phyloP scores from a whole-genome alignment of 1,284 basidiomycete genomes.

The Sporisorium graminicola region DNA sequence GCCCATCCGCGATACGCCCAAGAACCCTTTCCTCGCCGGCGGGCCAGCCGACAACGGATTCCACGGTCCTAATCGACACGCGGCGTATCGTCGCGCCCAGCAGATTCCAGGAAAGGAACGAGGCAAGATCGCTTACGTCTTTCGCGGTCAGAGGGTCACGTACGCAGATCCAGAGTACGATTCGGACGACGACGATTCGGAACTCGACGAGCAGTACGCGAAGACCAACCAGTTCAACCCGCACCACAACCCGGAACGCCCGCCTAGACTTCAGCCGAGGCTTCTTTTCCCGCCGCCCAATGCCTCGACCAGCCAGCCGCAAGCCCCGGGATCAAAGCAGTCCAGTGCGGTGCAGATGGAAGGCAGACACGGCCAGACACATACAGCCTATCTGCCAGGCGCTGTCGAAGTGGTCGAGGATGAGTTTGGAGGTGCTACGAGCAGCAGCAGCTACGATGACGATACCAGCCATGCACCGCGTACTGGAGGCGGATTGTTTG shows the following conservation, averaged over 20 bases:
- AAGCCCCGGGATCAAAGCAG: background rate
- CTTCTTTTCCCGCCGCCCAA: constrained; percentile 48
- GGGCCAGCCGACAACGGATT: constrained; percentile 64
- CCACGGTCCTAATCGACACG: constrained; percentile 43
- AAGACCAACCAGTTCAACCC: constrained; percentile 35
- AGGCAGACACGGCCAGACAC: constrained; percentile 3
- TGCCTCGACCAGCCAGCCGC: background rate
- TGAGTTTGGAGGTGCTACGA: constrained; percentile 8
- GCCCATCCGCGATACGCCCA: constrained; percentile 60
- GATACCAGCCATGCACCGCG: constrained; percentile 3
- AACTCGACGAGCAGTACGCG: constrained; percentile 16
- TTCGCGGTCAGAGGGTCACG: constrained; percentile 55
- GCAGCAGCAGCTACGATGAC: constrained; percentile 19
- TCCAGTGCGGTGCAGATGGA: background rate
- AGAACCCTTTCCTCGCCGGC: constrained; percentile 66
- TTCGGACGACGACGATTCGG: constrained; percentile 51
- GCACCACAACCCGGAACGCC: constrained; percentile 29
- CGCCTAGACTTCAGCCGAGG: constrained; percentile 42
- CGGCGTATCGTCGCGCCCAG: constrained; percentile 36
- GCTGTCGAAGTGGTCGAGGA: constrained; percentile 18
- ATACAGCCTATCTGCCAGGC: constrained; percentile 2
- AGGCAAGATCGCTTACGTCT: constrained; percentile 60
- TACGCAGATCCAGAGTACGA: constrained; percentile 59
- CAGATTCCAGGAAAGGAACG: constrained; percentile 44
- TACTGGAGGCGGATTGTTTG: constrained; percentile 32